phyloP scores from a whole-genome alignment of 805 yeast species.

The Pichia membranifaciens region DNA sequence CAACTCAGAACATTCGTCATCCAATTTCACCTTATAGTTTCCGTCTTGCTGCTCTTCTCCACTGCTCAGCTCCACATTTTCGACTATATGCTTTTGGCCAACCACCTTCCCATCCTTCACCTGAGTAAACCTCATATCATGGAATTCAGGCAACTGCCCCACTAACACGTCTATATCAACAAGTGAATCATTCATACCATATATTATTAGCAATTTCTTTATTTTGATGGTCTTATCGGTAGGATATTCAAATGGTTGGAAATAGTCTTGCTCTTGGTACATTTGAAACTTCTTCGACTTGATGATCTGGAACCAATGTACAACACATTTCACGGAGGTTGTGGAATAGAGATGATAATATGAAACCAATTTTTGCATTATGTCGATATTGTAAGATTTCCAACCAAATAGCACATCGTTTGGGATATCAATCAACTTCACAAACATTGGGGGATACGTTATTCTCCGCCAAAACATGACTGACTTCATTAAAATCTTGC shows the following conservation, averaged over 20 bases:
- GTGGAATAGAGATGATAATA: constrained; percentile 87
- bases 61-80: background rate
- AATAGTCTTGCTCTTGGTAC: constrained; percentile 68
- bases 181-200: constrained; percentile 77
- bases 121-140: constrained; percentile 7
- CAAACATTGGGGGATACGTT: constrained; percentile 71
- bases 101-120: constrained; percentile 10
- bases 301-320: constrained; percentile 95
- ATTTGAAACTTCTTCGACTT: constrained; percentile 73
- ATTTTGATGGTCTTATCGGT: constrained; percentile 48
- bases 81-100: constrained; percentile 4
- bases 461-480: constrained; percentile 65
- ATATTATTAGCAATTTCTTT: constrained; percentile 64
- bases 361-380: constrained; percentile 68
- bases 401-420: constrained; percentile 71
- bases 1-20: constrained; percentile 10
- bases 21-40: constrained; percentile 1
- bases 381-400: constrained; percentile 65
- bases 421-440: constrained; percentile 63
- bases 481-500: constrained; percentile 60
- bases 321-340: constrained; percentile 85
- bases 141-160: constrained; percentile 34
- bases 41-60: background rate
- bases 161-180: constrained; percentile 80
- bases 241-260: constrained; percentile 43